Evolutionary conservation across 176 grass and related monocot genomes (phyloP).

Genomic region (Eremochloa ophiuroides): DNA sequence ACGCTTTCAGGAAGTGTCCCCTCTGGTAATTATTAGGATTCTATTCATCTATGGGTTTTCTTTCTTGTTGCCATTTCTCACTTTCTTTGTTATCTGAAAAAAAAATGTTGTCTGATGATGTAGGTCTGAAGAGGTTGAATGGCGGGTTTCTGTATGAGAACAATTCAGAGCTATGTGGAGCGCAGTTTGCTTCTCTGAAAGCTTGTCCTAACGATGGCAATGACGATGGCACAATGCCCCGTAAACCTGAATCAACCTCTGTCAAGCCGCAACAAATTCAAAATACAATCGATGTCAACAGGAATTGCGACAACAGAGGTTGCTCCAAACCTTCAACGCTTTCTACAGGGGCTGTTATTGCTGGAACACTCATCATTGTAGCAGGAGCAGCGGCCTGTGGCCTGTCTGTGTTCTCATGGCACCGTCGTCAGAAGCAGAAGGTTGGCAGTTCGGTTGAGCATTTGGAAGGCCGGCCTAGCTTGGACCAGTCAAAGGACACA

Average conservation of each 20-base stretch:
- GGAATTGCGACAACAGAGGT: constrained; percentile 1
- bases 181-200: constrained; percentile 51
- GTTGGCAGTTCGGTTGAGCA: constrained; percentile 50
- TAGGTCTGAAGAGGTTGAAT: constrained; percentile 59
- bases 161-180: constrained; percentile 68
- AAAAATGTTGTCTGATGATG: not conserved
- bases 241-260: constrained; percentile 69
- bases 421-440: constrained; percentile 73
- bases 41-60: not conserved
- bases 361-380: constrained; percentile 46
- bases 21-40: constrained; percentile 44
- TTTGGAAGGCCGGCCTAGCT: constrained; percentile 48
- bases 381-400: constrained; percentile 37
- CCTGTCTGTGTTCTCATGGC: constrained; percentile 45
- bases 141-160: constrained; percentile 62
- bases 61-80: not conserved
- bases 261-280: constrained; percentile 51
- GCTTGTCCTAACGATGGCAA: constrained; percentile 30
- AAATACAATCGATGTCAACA: constrained; percentile 24
- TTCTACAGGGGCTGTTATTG: constrained; percentile 35
- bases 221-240: constrained; percentile 28
- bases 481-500: constrained; percentile 44
- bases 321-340: constrained; percentile 39
- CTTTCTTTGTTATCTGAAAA: constrained; percentile 1
- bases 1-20: constrained; percentile 76